Base-by-base conservation (phyloP, 805 yeast genomes). In the Yarrowia deformans region DNA sequence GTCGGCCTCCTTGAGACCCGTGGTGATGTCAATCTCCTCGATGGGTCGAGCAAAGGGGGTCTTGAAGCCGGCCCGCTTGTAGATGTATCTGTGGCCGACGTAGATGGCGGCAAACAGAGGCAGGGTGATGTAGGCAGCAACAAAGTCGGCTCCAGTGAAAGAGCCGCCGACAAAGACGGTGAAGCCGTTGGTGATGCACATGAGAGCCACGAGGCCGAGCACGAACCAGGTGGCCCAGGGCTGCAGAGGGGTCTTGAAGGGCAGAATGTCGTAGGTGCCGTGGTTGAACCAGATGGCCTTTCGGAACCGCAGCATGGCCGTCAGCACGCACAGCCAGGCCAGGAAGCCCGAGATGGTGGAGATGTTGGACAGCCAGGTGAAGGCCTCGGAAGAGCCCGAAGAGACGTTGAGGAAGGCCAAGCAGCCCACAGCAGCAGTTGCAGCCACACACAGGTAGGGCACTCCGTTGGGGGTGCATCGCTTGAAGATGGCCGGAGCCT, bases 101-200 rank as follows among this genome's bases (percentile, higher is more conserved):
- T 85, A 89, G 55, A 89, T 79, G 5, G 79, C 78, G 3, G 84
- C 70, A 71, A 86, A 82, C 69, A 85, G 81, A 43, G 89, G 90
- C 61, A 89, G 75, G 0, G 92, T 88, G 70, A 89, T 81, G 77
- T 89, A 89, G 10, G 93, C 90, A 42, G 93, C 93, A 64, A 89
- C 78, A 73, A 89, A 89, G 76, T 87, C 88, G 8, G 84, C 77
- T 0, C 77, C 83, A 14, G 81, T 82, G 81, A 87, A 88, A 63
- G 77, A 73, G 37, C 74, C 76, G 19, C 81, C 82, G 70, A 89
- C 83, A 77, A 89, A 89, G 6, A 86, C 88, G 2, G 84, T 88
- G 75, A 87, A 90, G 69, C 93, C 93, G 73, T 90, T 89, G n/a
- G 93, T 88, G 56, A 90, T 66, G 39, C 88, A 79, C 67, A 90